These are phyloP conservation scores for Hypholoma fasciculare DNA, from an alignment of 768 basidiomycete species.

Conservation along the genomic window DNA sequence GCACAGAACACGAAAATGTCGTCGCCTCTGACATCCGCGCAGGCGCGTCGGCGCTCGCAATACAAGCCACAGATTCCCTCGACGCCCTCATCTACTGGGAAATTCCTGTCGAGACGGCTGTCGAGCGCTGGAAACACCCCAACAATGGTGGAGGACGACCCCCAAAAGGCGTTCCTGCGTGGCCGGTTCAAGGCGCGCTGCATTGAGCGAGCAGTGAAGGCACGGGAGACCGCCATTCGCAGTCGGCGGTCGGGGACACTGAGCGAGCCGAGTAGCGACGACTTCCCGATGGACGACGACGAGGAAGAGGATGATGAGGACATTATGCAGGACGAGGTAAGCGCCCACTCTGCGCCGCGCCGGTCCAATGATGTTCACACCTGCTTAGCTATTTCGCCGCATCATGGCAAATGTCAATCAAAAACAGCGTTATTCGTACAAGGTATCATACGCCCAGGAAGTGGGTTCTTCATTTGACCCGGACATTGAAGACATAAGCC, in stretches of 20 bases:
- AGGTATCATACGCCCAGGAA: constrained; percentile 63
- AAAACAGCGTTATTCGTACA: constrained; percentile 52
- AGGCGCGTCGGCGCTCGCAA: constrained; percentile 54
- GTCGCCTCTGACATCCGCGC: constrained; percentile 45
- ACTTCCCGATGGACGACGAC: constrained; percentile 46
- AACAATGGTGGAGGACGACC: constrained; percentile 22
- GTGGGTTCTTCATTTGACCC: constrained; percentile 81
- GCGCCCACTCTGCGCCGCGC: constrained; percentile 8
- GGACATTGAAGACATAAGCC: constrained; percentile 58
- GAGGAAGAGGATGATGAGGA: constrained; percentile 61
- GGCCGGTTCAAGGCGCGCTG: constrained; percentile 64
- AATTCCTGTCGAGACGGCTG: background rate
- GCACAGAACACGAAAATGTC: constrained; percentile 33
- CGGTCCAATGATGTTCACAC: background rate
- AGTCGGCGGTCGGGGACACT: constrained; percentile 30
- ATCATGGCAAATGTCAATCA: constrained; percentile 58
- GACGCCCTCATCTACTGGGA: constrained; percentile 1
- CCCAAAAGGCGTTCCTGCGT: constrained; percentile 55
- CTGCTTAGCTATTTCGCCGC: constrained; percentile 59
- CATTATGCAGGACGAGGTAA: constrained; percentile 65
- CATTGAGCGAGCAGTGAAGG: constrained; percentile 58
- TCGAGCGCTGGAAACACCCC: background rate
- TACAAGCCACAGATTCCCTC: constrained; percentile 42
- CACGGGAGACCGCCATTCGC: constrained; percentile 49
- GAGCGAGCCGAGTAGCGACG: constrained; percentile 52